Conservation (phyloP, 169 alveolate genomes). For the Cryptosporidium bovis region DNA sequence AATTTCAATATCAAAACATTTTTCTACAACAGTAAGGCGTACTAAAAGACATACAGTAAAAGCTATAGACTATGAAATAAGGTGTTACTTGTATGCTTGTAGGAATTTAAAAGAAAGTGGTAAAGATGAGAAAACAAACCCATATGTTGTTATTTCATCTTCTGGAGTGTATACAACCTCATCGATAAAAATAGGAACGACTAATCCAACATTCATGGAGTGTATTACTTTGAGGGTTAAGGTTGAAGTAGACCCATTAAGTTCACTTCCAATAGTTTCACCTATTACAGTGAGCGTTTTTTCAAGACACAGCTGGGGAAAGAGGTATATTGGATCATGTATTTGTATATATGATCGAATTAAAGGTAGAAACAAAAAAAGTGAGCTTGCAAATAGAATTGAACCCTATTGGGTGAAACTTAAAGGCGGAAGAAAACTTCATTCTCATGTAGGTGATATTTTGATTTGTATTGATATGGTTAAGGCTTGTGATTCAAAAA, state of each 20-base stretch:
- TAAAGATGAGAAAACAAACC: conserved; percentile 81
- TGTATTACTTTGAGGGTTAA: conserved; percentile 80
- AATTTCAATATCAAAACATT: conserved; percentile 37
- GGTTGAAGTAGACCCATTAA: conserved; percentile 78
- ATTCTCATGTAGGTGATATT: conserved; percentile 82
- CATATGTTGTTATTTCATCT: conserved; percentile 83
- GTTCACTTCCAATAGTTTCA: conserved; percentile 80
- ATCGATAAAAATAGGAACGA: conserved; percentile 78
- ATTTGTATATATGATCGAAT: conserved; percentile 80
- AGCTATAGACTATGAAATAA: conserved; percentile 83
- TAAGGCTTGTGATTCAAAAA: conserved; percentile 82
- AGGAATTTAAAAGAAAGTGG: conserved; percentile 81
- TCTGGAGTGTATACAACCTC: conserved; percentile 83
- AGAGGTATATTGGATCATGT: conserved; percentile 79
- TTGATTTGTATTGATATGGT: conserved; percentile 86
- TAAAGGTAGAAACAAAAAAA: conserved; percentile 69
- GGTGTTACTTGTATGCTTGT: conserved; percentile 88
- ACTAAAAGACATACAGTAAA: conserved; percentile 68
- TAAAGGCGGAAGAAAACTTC: conserved; percentile 81
- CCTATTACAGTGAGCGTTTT: conserved; percentile 78
- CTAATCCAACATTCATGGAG: conserved; percentile 85
- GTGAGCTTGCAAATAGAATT: not conserved
- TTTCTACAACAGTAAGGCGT: conserved; percentile 32
- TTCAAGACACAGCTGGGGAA: conserved; percentile 80
- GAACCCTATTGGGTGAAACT: conserved; percentile 89